Base-by-base conservation (phyloP, 2,329 filamentous ascomycete species). In the Diaporthe eres region DNA sequence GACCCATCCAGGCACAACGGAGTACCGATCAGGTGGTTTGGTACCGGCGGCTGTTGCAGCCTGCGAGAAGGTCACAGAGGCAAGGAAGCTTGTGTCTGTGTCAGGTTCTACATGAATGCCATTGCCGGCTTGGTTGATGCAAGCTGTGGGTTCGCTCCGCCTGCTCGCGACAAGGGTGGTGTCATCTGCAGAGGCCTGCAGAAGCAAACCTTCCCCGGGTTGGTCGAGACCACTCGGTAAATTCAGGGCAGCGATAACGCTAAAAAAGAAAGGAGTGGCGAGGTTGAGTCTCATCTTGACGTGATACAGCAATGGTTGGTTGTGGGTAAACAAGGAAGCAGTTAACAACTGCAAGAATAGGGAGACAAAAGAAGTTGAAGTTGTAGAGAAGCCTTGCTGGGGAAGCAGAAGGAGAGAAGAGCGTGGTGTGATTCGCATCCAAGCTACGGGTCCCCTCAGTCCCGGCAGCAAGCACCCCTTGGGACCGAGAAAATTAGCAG, bases 101-200 rank as follows among this genome's bases (percentile, higher is more conserved):
- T 61, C 53, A 58, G 72, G 53, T 12, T 57, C 60, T 37, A 77
- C 74, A 42, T 63, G 63, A 15, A 76, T 57, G 19, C 77, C 77
- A 68, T 78, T 78, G 74, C 42, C 77, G 47, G 63, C 61, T 19
- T 77, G 76, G 9, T 71, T 42, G 53, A 63, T 68, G 74, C 77
- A 78, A 3, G 67, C 63, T 42, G 67, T 58, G 17, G 60, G 31
- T 25, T 73, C 58, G 47, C 34, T 39, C 4, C 71, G 47, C 37
- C 61, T 55, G 17, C 31, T 61, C 7, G 28, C 13, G 10, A n/a
- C 34, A 15, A 22, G 47, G 58, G 58, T 55, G n/a, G 47, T 34
- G n/a, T 31, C 42, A 9, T 42, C 44, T 72, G 71, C 34, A 63
- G 44, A 42, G 22, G 17, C 34, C 49, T 19, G 55, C 58, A 44